Base-by-base conservation (phyloP, 768 basidiomycete species). In the Rhizopogon salebrosus region DNA sequence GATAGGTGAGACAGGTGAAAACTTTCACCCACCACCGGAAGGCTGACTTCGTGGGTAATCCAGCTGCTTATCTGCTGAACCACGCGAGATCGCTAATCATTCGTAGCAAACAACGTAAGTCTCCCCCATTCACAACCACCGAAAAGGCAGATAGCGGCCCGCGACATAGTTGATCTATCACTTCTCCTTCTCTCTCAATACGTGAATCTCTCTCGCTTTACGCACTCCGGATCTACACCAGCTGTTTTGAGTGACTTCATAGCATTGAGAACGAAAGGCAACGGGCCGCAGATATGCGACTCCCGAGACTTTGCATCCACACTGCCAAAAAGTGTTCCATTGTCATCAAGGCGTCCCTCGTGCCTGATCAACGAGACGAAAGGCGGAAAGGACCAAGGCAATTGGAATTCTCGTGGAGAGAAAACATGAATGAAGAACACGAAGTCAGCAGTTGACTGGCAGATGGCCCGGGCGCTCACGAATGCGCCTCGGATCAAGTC, bases 401-500 rank as follows among this genome's bases (percentile, higher is more conserved):
- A 10, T 29, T 22, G 7, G 22, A 34, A 23, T 20, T 54, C 3
- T 35, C 26, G 52, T 26, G 43, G 42, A 16, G 46, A 51, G 24
- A 65, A 64, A 34, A 65, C n/a, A 41, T 48, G 52, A 23, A 64
- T 56, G 39, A 49, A 22, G 22, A 65, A 51, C 27, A 40, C 29
- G n/a, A 64, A n/a, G 24, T 53, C 57, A 3, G 34, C 14, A 2
- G 26, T 29, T 13, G n/a, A 54, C 51, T 38, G 53, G 37, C 11
- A 22, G 24, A 6, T 34, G 34, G 4, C 48, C n/a, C 18, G 46
- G 6, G 18, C 46, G 14, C 10, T 42, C 18, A 31, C 13, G 20
- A 66, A 64, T 8, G 73, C 70, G 2, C 63, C 60, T 6, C 51
- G 53, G 8, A 85, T 41, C 18, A 84, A 72, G 0, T 70, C 68